These are phyloP conservation scores for Amaranthus palmeri DNA, from an alignment of 148 eudicot species.

Conservation along the genomic window DNA sequence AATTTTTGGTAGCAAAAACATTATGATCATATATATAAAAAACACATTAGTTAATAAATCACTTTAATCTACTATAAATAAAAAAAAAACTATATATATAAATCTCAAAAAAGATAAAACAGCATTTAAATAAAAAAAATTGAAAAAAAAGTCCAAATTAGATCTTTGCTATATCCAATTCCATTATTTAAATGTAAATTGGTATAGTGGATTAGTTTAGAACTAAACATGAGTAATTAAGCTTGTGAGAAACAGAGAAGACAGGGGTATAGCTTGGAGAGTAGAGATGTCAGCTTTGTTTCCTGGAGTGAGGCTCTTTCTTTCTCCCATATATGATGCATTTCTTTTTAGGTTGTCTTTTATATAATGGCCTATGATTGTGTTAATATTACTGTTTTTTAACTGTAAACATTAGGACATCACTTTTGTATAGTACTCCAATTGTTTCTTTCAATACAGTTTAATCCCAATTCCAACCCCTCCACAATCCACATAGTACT, in stretches of 20 bases:
- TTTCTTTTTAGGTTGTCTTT: conserved; percentile 5
- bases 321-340: conserved; percentile 7
- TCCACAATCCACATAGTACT: too few relatives aligned
- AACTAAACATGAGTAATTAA: conserved; percentile 1
- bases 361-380: conserved; percentile 11
- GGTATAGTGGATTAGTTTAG: neutral
- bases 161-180: neutral
- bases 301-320: conserved; percentile 11
- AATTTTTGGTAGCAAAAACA: too few relatives aligned
- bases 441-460: neutral
- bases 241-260: conserved; percentile 14
- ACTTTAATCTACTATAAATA: neutral
- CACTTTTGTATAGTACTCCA: conserved; percentile 4
- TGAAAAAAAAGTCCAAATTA: conserved; percentile 3
- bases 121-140: neutral
- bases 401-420: conserved; percentile 11
- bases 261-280: conserved; percentile 18
- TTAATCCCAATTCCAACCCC: too few relatives aligned
- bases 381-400: conserved; percentile 5
- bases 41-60: too few relatives aligned
- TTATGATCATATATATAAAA: too few relatives aligned
- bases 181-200: neutral
- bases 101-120: neutral
- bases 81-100: neutral
- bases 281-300: conserved; percentile 29